Conservation (phyloP, 306 rosid genomes). For the Psophocarpus tetragonolobus region DNA sequence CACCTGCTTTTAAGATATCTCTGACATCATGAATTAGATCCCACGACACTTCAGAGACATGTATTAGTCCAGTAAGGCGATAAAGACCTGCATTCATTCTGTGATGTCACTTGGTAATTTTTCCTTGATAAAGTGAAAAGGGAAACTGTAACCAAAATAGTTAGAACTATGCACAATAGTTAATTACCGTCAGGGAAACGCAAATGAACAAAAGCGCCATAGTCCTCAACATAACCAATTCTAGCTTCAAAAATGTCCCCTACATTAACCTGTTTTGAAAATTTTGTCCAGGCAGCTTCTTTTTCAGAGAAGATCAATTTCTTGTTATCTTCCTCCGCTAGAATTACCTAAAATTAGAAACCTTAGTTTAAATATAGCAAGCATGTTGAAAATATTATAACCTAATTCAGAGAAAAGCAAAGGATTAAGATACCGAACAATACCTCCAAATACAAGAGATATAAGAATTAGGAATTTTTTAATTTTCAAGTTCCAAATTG, state of each 20-base stretch:
- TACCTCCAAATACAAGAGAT: neutral
- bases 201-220: slow-evolving; percentile 88
- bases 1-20: slow-evolving; percentile 73
- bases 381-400: neutral
- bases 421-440: neutral
- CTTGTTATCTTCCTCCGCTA: slow-evolving; percentile 72
- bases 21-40: slow-evolving; percentile 87
- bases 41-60: slow-evolving; percentile 94
- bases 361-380: slow-evolving; percentile 1
- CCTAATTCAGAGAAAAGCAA: slow-evolving; percentile 9
- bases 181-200: slow-evolving; percentile 78
- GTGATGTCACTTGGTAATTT: slow-evolving; percentile 45
- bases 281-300: slow-evolving; percentile 78
- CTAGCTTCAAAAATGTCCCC: slow-evolving; percentile 78
- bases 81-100: slow-evolving; percentile 76
- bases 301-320: slow-evolving; percentile 83
- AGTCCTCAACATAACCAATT: slow-evolving; percentile 77
- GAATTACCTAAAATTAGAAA: slow-evolving; percentile 65
- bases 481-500: slow-evolving; percentile 18
- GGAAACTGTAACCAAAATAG: neutral
- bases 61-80: slow-evolving; percentile 89
- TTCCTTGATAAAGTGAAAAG: slow-evolving; percentile 23
- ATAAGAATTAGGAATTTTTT: neutral
- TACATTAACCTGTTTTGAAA: slow-evolving; percentile 59
- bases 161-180: slow-evolving; percentile 17